A percentile compares a stretch with the other conserved stretches of the same genome.
These are phyloP conservation scores for Pichia sp. DNA, from an alignment of 1,139 yeast genomes.

Conservation along the genomic window DNA sequence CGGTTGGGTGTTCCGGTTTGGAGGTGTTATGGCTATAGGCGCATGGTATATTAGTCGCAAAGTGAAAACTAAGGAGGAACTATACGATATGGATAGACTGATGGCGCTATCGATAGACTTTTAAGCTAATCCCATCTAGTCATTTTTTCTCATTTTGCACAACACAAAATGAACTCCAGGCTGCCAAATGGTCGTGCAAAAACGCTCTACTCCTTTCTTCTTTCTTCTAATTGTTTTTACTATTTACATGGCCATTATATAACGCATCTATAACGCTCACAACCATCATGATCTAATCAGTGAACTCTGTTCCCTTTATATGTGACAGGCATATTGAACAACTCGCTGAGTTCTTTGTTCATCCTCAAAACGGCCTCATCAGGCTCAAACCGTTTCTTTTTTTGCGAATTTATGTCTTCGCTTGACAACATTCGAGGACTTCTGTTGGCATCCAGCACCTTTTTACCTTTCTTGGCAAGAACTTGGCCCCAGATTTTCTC, in stretches of 20 bases:
- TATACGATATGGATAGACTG: constrained; percentile 32
- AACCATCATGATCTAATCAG: background rate
- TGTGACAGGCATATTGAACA: constrained; percentile 18
- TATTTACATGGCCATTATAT: background rate
- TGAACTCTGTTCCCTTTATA: constrained; percentile 2
- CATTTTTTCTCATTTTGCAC: background rate
- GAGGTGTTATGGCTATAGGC: constrained; percentile 41
- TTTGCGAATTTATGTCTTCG: constrained; percentile 22
- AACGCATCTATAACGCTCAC: background rate
- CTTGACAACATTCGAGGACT: constrained; percentile 4
- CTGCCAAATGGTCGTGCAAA: background rate
- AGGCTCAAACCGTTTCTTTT: constrained; percentile 24
- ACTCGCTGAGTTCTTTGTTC: constrained; percentile 20
- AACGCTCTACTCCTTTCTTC: background rate
- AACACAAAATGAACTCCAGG: too few species aligned
- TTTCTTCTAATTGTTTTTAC: background rate
- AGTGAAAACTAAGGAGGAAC: constrained; percentile 34
- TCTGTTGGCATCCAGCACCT: background rate
- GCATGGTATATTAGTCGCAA: constrained; percentile 36
- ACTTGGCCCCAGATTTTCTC: constrained; percentile 6
- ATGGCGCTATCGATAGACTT: constrained; percentile 42
- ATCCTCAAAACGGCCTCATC: constrained; percentile 22
- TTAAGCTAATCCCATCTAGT: constrained; percentile 25
- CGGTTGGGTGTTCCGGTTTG: constrained; percentile 47
- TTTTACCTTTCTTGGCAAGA: background rate